phyloP scores from a whole-genome alignment of 2,329 filamentous ascomycete species.

The Claviceps citrina region DNA sequence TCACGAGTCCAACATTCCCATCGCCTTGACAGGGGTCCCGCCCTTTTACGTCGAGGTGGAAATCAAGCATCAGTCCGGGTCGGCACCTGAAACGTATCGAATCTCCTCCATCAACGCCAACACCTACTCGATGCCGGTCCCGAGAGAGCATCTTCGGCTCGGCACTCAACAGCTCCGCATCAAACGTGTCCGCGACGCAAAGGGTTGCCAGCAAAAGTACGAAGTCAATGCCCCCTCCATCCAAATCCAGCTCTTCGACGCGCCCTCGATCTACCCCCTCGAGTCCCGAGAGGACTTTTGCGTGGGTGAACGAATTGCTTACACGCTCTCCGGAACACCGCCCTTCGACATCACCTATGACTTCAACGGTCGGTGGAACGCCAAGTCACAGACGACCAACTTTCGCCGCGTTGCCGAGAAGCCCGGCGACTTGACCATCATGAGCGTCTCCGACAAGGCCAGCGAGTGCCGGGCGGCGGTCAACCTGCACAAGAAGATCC shows the following conservation, averaged over 20 bases:
- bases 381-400: slow-evolving; percentile 60
- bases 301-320: slow-evolving; percentile 86
- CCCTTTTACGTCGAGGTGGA: slow-evolving; percentile 87
- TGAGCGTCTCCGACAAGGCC: slow-evolving; percentile 70
- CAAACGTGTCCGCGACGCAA: slow-evolving; percentile 73
- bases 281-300: slow-evolving; percentile 81
- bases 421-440: slow-evolving; percentile 78
- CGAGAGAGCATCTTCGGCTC: slow-evolving; percentile 67
- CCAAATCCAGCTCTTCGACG: slow-evolving; percentile 82
- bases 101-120: slow-evolving; percentile 65
- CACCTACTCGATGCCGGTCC: slow-evolving; percentile 67
- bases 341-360: slow-evolving; percentile 90
- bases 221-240: slow-evolving; percentile 60
- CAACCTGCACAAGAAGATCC: slow-evolving; percentile 67
- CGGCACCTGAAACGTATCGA: slow-evolving; percentile 64
- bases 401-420: slow-evolving; percentile 90
- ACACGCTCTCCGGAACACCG: slow-evolving; percentile 75
- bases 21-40: slow-evolving; percentile 65
- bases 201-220: slow-evolving; percentile 69
- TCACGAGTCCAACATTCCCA: slow-evolving; percentile 74
- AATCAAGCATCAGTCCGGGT: slow-evolving; percentile 77
- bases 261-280: slow-evolving; percentile 76
- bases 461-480: slow-evolving; percentile 74
- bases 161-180: slow-evolving; percentile 85
- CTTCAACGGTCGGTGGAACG: slow-evolving; percentile 71